Base-by-base conservation (phyloP, 2,329 filamentous ascomycete species). In the Phyllosticta citrichinensis region DNA sequence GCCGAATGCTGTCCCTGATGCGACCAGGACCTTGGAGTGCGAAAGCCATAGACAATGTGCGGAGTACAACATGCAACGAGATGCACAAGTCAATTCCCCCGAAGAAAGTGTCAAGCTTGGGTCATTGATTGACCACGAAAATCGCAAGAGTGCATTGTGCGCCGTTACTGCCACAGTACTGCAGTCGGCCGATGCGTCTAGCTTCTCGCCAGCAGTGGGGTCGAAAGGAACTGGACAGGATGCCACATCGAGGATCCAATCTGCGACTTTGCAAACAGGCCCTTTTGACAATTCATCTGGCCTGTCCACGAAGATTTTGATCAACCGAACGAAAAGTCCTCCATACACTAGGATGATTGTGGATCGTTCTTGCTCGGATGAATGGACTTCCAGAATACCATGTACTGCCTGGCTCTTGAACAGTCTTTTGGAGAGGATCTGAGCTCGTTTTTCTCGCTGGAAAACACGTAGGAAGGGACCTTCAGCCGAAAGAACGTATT, bases 1-100 rank as follows among this genome's bases (percentile, higher is more conserved):
- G 2, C 94, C 94, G 74, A 97, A 97, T 1, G 93, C 91, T 0
- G 94, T 97, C 1, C 94, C 94, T 2, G 89, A 89, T 6, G 91
- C 90, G 57, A 97, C 83, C 20, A 97, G 80, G 54, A 96, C 78
- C 57, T 79, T 78, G 53, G 79, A 77, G 5, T 73, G 59, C 6
- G 80, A 79, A 8, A 85, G 74, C 81, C 87, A 89, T 50, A 80
- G 75, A 19, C 96, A 73, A 68, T 89, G 84, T 5, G 91, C 93
- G 17, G 91, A 89, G 73, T 96, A 99, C 8, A 99, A 80, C 60
- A 96, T 91, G 1, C 91, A 93, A 52, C 89, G 83, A 8, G 92
- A 88, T 17, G 86, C 86, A 5, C 85, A 84, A 12, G 80, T 77
- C 2, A 84, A 74, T 40, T 77, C 75, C 12, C n/a, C 5, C 4